Evolutionary conservation across 495 filamentous ascomycete genomes (phyloP).

Genomic region (Rusavskia elegans): DNA sequence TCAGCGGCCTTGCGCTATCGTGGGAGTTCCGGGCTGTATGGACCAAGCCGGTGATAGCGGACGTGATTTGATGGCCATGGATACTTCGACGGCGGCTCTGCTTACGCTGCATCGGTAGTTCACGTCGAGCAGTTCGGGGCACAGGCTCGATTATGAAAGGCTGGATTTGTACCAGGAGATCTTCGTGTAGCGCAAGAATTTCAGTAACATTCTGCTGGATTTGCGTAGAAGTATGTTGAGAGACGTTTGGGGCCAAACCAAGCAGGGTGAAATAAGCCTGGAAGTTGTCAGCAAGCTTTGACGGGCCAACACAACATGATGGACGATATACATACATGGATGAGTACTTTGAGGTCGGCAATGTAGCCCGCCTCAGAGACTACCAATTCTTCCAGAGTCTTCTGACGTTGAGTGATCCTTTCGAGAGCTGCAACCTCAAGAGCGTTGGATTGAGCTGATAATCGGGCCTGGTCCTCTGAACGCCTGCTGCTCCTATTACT

Average conservation of each 20-base stretch:
- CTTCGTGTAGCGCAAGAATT: constrained; percentile 29
- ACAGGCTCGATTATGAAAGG: constrained; percentile 18
- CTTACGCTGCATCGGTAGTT: constrained; percentile 16
- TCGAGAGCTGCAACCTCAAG: constrained; percentile 56
- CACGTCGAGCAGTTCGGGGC: constrained; percentile 1
- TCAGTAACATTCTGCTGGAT: constrained; percentile 29
- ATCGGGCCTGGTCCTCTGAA: constrained; percentile 39
- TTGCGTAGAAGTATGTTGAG: constrained; percentile 16
- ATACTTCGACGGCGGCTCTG: constrained; percentile 6
- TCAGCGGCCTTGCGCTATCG: constrained; percentile 21
- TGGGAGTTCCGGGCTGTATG: not conserved
- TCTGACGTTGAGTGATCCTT: constrained; percentile 56
- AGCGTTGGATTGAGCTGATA: constrained; percentile 51
- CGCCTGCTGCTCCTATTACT: constrained; percentile 46
- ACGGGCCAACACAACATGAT: not conserved
- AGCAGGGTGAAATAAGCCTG: constrained; percentile 56
- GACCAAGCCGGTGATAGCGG: not conserved
- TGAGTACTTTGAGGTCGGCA: constrained; percentile 66
- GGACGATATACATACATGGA: constrained; percentile 38
- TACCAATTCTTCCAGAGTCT: constrained; percentile 70
- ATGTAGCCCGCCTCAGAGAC: constrained; percentile 80
- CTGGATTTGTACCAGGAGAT: constrained; percentile 22
- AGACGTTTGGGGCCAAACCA: constrained; percentile 36
- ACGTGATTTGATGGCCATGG: not conserved
- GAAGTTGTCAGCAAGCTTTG: not conserved